Conservation (phyloP, 768 basidiomycete genomes). For the Phanerochaete carnosa region DNA sequence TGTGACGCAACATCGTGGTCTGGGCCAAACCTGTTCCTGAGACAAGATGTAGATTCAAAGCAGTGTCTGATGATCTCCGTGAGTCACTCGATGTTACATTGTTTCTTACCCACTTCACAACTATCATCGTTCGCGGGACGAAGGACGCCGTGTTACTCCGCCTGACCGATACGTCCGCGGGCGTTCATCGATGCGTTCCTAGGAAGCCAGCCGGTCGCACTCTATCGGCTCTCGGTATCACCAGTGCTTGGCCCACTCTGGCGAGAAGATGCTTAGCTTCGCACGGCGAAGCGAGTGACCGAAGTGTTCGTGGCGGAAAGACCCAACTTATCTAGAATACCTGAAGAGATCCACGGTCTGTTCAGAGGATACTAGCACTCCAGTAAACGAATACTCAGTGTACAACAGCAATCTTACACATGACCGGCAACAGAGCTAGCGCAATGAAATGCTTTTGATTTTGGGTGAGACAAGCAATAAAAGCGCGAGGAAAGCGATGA, state of each 20-base stretch:
- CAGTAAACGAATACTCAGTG: background rate
- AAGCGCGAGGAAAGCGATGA: slow-evolving; percentile 9
- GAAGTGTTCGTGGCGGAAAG: background rate
- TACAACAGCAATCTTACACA: slow-evolving; percentile 6
- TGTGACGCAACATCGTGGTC: background rate
- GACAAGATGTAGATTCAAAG: background rate
- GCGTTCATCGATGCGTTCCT: background rate
- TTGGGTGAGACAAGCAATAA: slow-evolving; percentile 13
- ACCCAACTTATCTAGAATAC: too few species aligned
- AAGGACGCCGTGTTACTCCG: background rate
- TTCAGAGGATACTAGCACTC: background rate
- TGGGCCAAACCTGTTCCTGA: background rate
- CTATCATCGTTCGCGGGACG: background rate
- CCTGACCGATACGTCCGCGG: background rate
- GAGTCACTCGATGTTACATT: background rate
- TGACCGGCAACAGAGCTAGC: slow-evolving; percentile 4
- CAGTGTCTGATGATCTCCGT: background rate
- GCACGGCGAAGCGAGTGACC: background rate
- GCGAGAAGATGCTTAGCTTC: background rate
- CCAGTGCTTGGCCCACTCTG: too few species aligned
- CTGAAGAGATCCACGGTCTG: background rate
- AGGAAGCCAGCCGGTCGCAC: background rate
- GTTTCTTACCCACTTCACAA: background rate
- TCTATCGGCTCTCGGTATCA: too few species aligned
- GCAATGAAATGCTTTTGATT: slow-evolving; percentile 16